phyloP scores from a whole-genome alignment of 2,329 filamentous ascomycete genomes.

The Fusarium odoratissimum region DNA sequence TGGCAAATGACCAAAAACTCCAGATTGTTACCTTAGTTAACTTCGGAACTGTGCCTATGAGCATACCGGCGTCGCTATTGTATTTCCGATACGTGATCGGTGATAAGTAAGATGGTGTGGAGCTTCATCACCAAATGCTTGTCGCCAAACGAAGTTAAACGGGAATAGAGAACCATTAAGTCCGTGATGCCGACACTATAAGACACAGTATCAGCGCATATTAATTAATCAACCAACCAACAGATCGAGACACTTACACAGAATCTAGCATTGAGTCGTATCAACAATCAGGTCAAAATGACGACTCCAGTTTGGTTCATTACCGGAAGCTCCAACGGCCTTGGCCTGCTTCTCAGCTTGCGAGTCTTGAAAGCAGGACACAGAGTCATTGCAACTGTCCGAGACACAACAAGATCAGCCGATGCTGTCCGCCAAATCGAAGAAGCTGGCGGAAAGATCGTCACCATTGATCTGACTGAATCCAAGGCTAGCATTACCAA shows the following conservation, averaged over 20 bases:
- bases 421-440: conserved; percentile 34
- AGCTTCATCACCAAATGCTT: background rate
- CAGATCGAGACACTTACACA: background rate
- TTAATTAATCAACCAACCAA: too few species aligned
- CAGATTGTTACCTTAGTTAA: background rate
- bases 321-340: conserved; percentile 41
- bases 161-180: conserved; percentile 21
- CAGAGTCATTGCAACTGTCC: conserved; percentile 35
- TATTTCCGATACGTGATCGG: conserved; percentile 22
- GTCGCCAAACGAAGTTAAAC: background rate
- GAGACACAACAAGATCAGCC: conserved; percentile 25
- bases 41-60: background rate
- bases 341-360: conserved; percentile 38
- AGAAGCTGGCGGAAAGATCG: conserved; percentile 41
- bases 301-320: conserved; percentile 41
- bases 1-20: background rate
- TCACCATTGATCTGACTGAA: conserved; percentile 47
- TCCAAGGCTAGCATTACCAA: conserved; percentile 38
- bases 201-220: background rate
- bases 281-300: conserved; percentile 22
- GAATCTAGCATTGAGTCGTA: background rate
- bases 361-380: conserved; percentile 35
- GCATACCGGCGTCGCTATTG: background rate
- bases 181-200: conserved; percentile 20
- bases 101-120: background rate